Percentiles rank a stretch among this genome's conserved stretches.
Conservation (phyloP, 345 rosid species). For the Brassica incana region DNA sequence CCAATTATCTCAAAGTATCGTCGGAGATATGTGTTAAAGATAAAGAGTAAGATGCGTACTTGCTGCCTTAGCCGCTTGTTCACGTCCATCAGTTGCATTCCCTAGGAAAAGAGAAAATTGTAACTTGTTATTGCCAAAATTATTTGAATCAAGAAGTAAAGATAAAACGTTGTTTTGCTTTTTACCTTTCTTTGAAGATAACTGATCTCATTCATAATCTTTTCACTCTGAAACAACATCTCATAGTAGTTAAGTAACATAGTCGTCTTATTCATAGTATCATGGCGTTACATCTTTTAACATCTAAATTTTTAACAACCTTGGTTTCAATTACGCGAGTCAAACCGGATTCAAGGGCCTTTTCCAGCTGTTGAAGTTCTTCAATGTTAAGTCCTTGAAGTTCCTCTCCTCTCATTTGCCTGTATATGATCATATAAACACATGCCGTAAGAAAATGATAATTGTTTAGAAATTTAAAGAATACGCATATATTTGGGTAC, state of each 20-base stretch:
- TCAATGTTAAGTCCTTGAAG: conserved; percentile 76
- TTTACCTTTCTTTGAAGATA: conserved; percentile 73
- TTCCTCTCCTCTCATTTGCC: conserved; percentile 96
- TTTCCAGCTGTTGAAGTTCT: conserved; percentile 74
- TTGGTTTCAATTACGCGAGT: conserved; percentile 72
- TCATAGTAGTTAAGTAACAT: neutral
- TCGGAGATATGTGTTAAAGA: neutral
- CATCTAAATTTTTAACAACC: conserved; percentile 43
- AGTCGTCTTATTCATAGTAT: neutral
- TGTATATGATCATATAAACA: conserved; percentile 29
- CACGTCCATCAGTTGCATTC: conserved; percentile 74
- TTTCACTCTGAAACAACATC: conserved; percentile 57
- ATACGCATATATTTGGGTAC: conserved; percentile 33
- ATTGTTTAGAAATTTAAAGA: neutral
- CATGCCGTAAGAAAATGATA: neutral
- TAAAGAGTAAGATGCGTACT: conserved; percentile 37
- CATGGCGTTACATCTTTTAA: neutral
- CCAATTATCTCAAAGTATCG: neutral
- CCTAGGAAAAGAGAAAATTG: conserved; percentile 36
- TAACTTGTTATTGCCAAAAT: neutral
- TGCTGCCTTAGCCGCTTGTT: conserved; percentile 67
- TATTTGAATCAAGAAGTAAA: neutral
- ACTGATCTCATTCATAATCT: conserved; percentile 68
- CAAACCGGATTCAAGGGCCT: conserved; percentile 75
- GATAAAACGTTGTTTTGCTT: neutral